Base-by-base conservation (phyloP, 345 rosid species). In the Ricinus communis region DNA sequence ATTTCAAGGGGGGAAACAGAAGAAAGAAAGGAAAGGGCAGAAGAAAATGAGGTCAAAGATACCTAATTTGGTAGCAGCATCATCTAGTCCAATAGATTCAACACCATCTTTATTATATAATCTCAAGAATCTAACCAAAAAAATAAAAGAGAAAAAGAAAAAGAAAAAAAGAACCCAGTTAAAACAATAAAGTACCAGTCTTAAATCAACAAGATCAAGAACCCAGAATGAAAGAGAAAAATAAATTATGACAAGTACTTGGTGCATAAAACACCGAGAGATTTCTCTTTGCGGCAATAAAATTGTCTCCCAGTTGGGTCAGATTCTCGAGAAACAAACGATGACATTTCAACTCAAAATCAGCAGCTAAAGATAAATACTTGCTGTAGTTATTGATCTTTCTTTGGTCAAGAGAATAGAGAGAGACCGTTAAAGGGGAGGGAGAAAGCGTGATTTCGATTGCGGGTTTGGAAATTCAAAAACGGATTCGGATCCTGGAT, bases 201-300 rank as follows among this genome's bases (percentile, higher is more conserved):
- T n/a, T n/a, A n/a, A n/a, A n/a, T n/a, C n/a, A n/a, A 45, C 24
- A 28, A 68, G 30, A 81, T 65, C 31, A 25, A 68, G 45, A 40
- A 74, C 40, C 41, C 27, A 56, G n/a, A 22, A n/a, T 12, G 38
- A 45, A 5, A 45, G 33, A 71, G 13, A 21, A 12, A 13, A 43
- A 45, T 56, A n/a, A n/a, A n/a, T n/a, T n/a, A n/a, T n/a, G n/a
- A 24, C 8, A 5, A 31, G 30, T 76, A 91, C 97, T 88, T 88
- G 69, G 90, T 70, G 83, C 91, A 91, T 12, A 91, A 49, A 70
- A 90, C 79, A 25, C 92, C 93, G 5, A 91, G 89, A 69, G 97
- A 88, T 85, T 87, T 90, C 41, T 90, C 96, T 75, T 90, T 91
- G 62, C 96, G 89, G 78, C 87, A 71, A 83, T 88, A 91, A 22